A percentile compares a stretch with the other conserved stretches of the same genome.
Conservation (phyloP, 139 green algal genomes). For the Tetraselmis chui region DNA sequence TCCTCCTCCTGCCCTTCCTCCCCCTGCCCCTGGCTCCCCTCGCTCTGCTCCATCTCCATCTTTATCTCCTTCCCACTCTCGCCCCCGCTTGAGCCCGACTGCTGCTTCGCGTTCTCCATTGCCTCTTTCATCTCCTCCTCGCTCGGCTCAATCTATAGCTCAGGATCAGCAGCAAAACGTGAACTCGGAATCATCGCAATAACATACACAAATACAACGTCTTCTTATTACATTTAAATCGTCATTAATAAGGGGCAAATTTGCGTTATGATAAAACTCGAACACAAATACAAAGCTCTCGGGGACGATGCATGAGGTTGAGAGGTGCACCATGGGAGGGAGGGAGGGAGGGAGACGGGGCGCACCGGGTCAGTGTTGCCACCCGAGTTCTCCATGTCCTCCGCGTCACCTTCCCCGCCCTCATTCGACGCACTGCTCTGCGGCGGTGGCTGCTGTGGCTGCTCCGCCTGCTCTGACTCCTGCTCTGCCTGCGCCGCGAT, state of each 20-base stretch:
- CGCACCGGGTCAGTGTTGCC: too few species aligned
- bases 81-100: slow-evolving; percentile 14
- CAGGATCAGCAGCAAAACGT: slow-evolving; percentile 12
- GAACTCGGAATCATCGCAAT: too few species aligned
- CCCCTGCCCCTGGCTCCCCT: slow-evolving; percentile 13
- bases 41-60: slow-evolving; percentile 23
- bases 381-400: slow-evolving; percentile 3
- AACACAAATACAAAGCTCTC: too few species aligned
- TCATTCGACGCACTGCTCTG: background rate
- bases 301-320: too few species aligned
- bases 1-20: slow-evolving; percentile 12
- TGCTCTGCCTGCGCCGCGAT: slow-evolving; percentile 4
- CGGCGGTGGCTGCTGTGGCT: slow-evolving; percentile 5
- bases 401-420: slow-evolving; percentile 6
- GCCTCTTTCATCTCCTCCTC: slow-evolving; percentile 25
- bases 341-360: too few species aligned
- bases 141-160: slow-evolving; percentile 10
- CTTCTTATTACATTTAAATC: too few species aligned
- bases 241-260: too few species aligned
- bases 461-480: slow-evolving; percentile 11
- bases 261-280: too few species aligned
- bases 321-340: too few species aligned
- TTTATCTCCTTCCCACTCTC: slow-evolving; percentile 14
- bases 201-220: too few species aligned
- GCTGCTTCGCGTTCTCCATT: slow-evolving; percentile 31